A percentile compares a stretch with the other conserved stretches of the same genome.
phyloP scores from a whole-genome alignment of 352 stramenopile genomes.

The Bremia lactucae region DNA sequence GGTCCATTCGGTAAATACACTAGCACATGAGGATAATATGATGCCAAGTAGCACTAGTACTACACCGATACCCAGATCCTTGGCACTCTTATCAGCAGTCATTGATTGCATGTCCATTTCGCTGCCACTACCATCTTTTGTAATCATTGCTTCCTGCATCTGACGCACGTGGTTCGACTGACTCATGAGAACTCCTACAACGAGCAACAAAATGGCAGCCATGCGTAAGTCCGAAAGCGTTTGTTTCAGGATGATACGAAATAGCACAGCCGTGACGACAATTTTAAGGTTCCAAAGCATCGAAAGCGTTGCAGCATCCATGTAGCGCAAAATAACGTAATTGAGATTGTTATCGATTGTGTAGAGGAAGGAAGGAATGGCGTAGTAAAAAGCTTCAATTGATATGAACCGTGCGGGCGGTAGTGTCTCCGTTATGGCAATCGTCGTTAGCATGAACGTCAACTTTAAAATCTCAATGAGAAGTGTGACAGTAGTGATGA shows the following conservation, averaged over 20 bases:
- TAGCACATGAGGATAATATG: constrained; percentile 72
- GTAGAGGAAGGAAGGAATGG: constrained; percentile 76
- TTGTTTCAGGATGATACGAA: constrained; percentile 72
- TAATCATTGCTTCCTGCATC: constrained; percentile 11
- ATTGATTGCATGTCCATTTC: constrained; percentile 4
- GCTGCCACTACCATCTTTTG: constrained; percentile 5
- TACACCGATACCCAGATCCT: constrained; percentile 37
- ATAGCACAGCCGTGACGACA: constrained; percentile 73
- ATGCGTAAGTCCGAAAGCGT: constrained; percentile 58
- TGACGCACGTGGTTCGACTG: constrained; percentile 61
- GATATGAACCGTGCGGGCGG: constrained; percentile 33
- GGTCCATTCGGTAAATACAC: constrained; percentile 77
- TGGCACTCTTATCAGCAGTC: constrained; percentile 8
- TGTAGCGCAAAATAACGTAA: constrained; percentile 80
- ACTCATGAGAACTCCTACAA: constrained; percentile 71
- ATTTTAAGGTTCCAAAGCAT: constrained; percentile 87
- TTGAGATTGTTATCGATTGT: constrained; percentile 85
- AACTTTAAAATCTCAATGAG: constrained; percentile 82
- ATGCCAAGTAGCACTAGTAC: constrained; percentile 60
- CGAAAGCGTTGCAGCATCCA: constrained; percentile 77
- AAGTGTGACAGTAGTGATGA: constrained; percentile 75
- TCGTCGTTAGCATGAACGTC: constrained; percentile 28
- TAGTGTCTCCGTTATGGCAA: constrained; percentile 31
- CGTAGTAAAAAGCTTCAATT: constrained; percentile 59
- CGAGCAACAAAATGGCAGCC: constrained; percentile 61